Conservation (phyloP, 139 green algal species). For the Pseudopediastrum boryanum region DNA sequence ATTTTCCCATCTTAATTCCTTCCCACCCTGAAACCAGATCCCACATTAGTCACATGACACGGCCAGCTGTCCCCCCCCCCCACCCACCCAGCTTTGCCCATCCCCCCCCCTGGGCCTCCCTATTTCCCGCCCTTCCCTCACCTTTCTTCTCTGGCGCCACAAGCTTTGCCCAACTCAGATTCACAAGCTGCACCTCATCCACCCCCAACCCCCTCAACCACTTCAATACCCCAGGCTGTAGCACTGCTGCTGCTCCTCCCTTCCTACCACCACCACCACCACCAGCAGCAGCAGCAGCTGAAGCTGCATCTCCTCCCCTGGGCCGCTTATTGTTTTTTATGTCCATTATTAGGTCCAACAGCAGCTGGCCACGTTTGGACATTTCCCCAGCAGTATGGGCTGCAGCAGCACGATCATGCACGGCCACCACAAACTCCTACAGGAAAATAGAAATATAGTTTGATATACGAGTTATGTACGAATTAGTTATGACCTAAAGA, state of each 20-base stretch:
- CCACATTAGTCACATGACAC: no score
- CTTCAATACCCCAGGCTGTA: conserved; percentile 47
- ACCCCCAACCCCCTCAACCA: conserved; percentile 65
- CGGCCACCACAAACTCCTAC: conserved; percentile 74
- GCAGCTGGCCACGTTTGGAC: conserved; percentile 65
- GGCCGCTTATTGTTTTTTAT: conserved; percentile 85
- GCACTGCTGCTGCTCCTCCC: conserved; percentile 43
- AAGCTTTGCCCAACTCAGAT: conserved; percentile 76
- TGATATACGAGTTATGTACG: no score
- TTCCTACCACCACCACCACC: background rate
- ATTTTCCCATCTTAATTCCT: no score
- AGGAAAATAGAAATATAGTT: background rate
- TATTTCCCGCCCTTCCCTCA: conserved; percentile 25
- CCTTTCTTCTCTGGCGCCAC: conserved; percentile 66
- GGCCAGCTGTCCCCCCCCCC: no score
- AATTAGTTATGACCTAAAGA: no score
- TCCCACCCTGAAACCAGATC: no score
- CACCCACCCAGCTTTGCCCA: no score
- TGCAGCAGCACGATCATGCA: conserved; percentile 50
- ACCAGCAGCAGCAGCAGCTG: conserved; percentile 12
- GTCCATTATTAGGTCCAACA: conserved; percentile 85
- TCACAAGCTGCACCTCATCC: conserved; percentile 61
- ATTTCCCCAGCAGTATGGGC: conserved; percentile 40
- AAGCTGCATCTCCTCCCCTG: background rate
- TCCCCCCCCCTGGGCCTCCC: no score